Conservation (phyloP, 495 filamentous ascomycete genomes). For the Neurospora sp. region DNA sequence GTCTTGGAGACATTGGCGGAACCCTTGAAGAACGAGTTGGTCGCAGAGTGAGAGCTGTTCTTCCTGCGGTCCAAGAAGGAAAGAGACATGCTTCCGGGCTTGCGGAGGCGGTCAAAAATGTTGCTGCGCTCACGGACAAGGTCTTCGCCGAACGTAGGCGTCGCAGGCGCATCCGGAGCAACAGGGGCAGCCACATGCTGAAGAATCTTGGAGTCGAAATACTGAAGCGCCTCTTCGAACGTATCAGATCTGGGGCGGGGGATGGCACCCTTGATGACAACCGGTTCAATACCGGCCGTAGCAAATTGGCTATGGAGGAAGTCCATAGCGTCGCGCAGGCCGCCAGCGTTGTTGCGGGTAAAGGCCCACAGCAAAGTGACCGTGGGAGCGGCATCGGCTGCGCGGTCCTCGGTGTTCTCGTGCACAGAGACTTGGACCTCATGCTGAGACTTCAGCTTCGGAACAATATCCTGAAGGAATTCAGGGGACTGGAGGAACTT, state of each 20-base stretch:
- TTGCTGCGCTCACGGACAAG: conserved; percentile 64
- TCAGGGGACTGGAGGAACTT: conserved; percentile 68
- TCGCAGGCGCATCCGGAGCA: conserved; percentile 74
- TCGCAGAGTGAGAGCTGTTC: conserved; percentile 76
- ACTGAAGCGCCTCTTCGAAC: conserved; percentile 91
- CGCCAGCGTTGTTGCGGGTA: conserved; percentile 94
- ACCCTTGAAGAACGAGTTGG: conserved; percentile 79
- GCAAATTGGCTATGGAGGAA: conserved; percentile 78
- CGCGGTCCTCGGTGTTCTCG: conserved; percentile 42
- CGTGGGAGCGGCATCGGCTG: conserved; percentile 43
- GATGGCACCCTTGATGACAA: conserved; percentile 82
- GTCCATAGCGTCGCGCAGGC: conserved; percentile 91
- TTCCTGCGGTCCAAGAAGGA: conserved; percentile 86
- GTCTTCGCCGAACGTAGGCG: conserved; percentile 67
- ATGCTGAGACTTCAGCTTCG: conserved; percentile 82
- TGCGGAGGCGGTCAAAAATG: conserved; percentile 74
- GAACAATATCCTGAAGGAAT: conserved; percentile 65
- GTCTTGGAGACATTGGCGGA: conserved; percentile 91
- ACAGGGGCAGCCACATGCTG: conserved; percentile 77
- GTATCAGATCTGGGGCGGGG: conserved; percentile 96
- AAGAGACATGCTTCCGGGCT: conserved; percentile 85
- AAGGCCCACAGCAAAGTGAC: conserved; percentile 53
- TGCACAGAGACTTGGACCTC: conserved; percentile 72
- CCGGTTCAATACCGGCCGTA: conserved; percentile 72
- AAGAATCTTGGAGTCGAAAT: conserved; percentile 91